Base-by-base conservation (phyloP, 75 land plant genomes). In the Selaginella moellendorffii region DNA sequence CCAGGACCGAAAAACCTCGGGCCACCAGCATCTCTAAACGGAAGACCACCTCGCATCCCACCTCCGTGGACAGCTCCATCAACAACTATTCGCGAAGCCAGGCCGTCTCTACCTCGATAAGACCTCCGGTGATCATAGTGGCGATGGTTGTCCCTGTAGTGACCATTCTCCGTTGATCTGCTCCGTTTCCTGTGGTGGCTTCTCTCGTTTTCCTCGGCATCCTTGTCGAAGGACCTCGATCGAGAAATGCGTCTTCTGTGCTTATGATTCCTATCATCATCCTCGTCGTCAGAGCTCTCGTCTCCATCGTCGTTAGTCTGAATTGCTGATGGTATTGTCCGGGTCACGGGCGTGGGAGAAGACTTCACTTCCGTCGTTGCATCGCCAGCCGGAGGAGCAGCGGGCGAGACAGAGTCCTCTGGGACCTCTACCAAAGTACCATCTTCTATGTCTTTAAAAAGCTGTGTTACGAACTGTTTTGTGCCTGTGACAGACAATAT, bases 211-310 rank as follows among this genome's bases (percentile, higher is more conserved):
- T 36, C 46, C 14, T 54, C 58, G 20, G 53, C 30, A 76, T 82
- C 84, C 46, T 72, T 65, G 36, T 79, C 86, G 28, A 65, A 70
- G 63, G 86, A 88, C 1, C 74, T 73, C 61, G 97, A 81, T 29
- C 75, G 77, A 1, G 81, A 66, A 9, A 83, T 90, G 63, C 87
- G 74, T 60, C 85, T 83, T 36, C 87, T 81, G 63, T 93, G 98
- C 80, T 93, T 93, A 63, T 93, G 96, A 51, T 93, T 93, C 28
- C 98, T 86, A 67, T 93, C 98, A 74, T 88, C 95, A 72, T 88
- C 92, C 52, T 86, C 27, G 53, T 21, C 87, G 85, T 93, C 60
- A 83, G 88, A 76, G 81, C 83, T 24, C 78, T 59, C 62, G 80
- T 86, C 54, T 83, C 84, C 79, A 70, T 23, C 28, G 54, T 21